phyloP scores from a whole-genome alignment of 306 rosid genomes.

The Corylus americana region DNA sequence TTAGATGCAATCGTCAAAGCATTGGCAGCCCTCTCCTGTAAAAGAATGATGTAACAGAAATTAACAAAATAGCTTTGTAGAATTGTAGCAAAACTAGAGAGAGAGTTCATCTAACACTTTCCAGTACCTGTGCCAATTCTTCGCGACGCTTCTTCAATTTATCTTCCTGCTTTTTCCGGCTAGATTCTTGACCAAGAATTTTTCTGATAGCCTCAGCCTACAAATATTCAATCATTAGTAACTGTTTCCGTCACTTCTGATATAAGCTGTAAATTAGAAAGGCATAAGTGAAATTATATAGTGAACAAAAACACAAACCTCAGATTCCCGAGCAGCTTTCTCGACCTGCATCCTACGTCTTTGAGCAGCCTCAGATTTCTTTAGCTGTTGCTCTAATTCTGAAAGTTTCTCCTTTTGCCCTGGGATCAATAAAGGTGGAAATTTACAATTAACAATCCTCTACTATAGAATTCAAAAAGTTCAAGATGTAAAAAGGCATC shows the following conservation, averaged over 20 bases:
- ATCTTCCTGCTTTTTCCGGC: constrained; percentile 86
- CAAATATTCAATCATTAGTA: constrained; percentile 27
- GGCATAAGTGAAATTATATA: background rate
- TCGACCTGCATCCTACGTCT: constrained; percentile 85
- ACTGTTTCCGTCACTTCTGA: constrained; percentile 4
- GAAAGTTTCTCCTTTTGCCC: constrained; percentile 92
- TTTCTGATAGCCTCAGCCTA: constrained; percentile 94
- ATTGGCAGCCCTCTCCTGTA: constrained; percentile 86
- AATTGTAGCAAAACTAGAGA: background rate
- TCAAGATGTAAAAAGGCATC: background rate
- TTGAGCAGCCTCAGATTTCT: constrained; percentile 98
- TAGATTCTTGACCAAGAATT: constrained; percentile 97
- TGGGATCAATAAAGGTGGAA: constrained; percentile 32
- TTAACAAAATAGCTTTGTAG: constrained; percentile 5
- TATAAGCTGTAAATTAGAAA: constrained; percentile 12
- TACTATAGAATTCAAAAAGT: constrained; percentile 21
- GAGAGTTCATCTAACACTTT: constrained; percentile 4
- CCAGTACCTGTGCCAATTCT: constrained; percentile 81
- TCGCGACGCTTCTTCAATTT: constrained; percentile 89
- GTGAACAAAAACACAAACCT: constrained; percentile 54
- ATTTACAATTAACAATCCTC: constrained; percentile 25
- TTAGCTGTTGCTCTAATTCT: constrained; percentile 75
- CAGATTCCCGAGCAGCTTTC: constrained; percentile 90
- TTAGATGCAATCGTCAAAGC: constrained; percentile 61
- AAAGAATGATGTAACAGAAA: background rate